Evolutionary conservation across 208 protist genomes (phyloP).

Genomic region (Sergeia podlipaevii): DNA sequence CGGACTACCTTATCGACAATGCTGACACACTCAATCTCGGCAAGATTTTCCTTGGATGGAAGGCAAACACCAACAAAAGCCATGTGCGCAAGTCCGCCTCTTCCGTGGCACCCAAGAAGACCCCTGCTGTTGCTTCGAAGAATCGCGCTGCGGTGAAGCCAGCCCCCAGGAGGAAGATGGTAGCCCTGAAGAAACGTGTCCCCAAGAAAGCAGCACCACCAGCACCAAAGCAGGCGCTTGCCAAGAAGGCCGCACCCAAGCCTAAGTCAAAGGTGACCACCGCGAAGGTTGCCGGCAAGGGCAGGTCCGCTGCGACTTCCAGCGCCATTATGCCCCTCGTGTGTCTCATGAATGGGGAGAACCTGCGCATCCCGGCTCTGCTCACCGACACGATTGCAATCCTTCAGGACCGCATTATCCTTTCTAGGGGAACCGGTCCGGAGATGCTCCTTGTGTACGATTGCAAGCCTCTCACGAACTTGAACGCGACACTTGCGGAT

Average conservation of each 20-base stretch:
- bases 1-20: slow-evolving; percentile 38
- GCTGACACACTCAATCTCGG: slow-evolving; percentile 24
- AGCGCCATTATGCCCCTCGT: slow-evolving; percentile 1
- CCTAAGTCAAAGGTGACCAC: not conserved
- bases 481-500: too few species aligned
- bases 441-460: too few species aligned
- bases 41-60: slow-evolving; percentile 28
- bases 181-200: too few species aligned
- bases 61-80: not conserved
- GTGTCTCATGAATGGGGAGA: slow-evolving; percentile 8
- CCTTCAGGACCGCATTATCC: slow-evolving; percentile 10
- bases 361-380: not conserved
- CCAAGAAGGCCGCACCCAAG: not conserved
- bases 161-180: too few species aligned
- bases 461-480: too few species aligned
- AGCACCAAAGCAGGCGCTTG: not conserved
- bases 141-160: too few species aligned
- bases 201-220: not conserved
- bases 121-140: too few species aligned
- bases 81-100: too few species aligned
- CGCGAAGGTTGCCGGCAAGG: not conserved
- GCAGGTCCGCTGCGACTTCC: not conserved
- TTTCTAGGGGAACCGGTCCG: too few species aligned
- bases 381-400: not conserved
- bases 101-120: too few species aligned